Conservation (phyloP, 495 filamentous ascomycete genomes). For the Baudoinia panamericana region DNA sequence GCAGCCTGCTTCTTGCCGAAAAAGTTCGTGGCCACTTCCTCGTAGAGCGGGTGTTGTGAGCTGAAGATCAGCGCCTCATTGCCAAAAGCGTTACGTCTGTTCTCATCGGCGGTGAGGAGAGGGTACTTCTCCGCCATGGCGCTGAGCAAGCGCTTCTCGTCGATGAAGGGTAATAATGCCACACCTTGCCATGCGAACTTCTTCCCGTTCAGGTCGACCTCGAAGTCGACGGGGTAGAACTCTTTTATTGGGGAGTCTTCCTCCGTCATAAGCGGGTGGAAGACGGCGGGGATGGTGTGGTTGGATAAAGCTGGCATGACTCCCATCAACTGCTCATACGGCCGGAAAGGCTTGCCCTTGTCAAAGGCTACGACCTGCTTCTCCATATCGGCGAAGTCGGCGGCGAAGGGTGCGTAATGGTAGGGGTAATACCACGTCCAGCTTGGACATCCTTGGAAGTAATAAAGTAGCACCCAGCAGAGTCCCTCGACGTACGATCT, state of each 20-base stretch:
- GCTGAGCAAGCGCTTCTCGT: slow-evolving; percentile 70
- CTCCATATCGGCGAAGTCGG: slow-evolving; percentile 77
- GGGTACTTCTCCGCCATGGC: slow-evolving; percentile 78
- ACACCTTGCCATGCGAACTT: slow-evolving; percentile 98
- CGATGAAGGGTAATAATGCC: slow-evolving; percentile 86
- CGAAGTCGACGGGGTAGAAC: slow-evolving; percentile 93
- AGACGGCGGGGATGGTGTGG: slow-evolving; percentile 75
- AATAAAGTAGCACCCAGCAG: slow-evolving; percentile 96
- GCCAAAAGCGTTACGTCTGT: slow-evolving; percentile 64
- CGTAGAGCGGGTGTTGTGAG: slow-evolving; percentile 66
- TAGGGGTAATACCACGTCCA: slow-evolving; percentile 99
- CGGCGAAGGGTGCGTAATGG: slow-evolving; percentile 94
- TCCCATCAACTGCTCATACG: slow-evolving; percentile 98
- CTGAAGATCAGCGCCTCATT: slow-evolving; percentile 73
- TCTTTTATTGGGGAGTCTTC: slow-evolving; percentile 83
- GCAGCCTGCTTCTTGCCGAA: slow-evolving; percentile 75
- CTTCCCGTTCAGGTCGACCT: slow-evolving; percentile 89
- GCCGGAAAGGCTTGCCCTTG: slow-evolving; percentile 74
- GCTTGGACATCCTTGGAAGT: slow-evolving; percentile 93
- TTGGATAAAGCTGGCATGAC: slow-evolving; percentile 86
- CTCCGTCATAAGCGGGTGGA: slow-evolving; percentile 78
- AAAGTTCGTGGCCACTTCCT: slow-evolving; percentile 66
- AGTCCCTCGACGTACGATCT: slow-evolving; percentile 87
- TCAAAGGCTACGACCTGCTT: slow-evolving; percentile 71
- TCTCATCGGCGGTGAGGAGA: slow-evolving; percentile 63